These are phyloP conservation scores for Salisapilia sapeloensis DNA, from an alignment of 352 stramenopile species.

Conservation along the genomic window DNA sequence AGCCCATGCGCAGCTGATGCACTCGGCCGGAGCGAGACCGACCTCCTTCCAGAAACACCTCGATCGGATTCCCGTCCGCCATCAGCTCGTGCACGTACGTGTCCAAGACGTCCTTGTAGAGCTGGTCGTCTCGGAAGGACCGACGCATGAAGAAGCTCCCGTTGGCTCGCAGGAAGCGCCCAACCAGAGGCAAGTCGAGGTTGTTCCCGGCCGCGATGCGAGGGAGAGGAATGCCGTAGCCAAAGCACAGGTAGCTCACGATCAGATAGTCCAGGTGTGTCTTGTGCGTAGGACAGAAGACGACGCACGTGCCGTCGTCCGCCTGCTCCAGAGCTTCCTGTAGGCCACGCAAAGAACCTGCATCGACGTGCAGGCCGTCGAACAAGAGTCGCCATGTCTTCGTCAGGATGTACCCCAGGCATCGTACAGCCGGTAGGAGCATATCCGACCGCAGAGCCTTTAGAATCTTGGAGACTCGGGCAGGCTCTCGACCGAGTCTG, in stretches of 20 bases:
- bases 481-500: constrained; percentile 6
- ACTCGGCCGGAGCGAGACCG: constrained; percentile 67
- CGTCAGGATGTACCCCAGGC: constrained; percentile 56
- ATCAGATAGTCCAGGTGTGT: constrained; percentile 84
- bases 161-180: constrained; percentile 62
- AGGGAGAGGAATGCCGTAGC: constrained; percentile 70
- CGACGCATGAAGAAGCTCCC: constrained; percentile 85
- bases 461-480: constrained; percentile 39
- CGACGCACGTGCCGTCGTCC: constrained; percentile 37
- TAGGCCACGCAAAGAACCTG: constrained; percentile 38
- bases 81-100: constrained; percentile 75
- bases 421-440: constrained; percentile 51
- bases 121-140: constrained; percentile 41
- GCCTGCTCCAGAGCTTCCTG: constrained; percentile 25
- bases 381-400: constrained; percentile 71
- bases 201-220: constrained; percentile 81
- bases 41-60: constrained; percentile 82
- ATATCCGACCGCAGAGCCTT: constrained; percentile 52
- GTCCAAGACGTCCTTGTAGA: constrained; percentile 78
- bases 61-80: constrained; percentile 59
- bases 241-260: constrained; percentile 81
- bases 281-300: constrained; percentile 80
- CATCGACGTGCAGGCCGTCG: constrained; percentile 45
- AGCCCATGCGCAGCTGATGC: constrained; percentile 48
- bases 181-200: constrained; percentile 65